These are phyloP conservation scores for Aspergillus oerlinghausenensis DNA, from an alignment of 2,329 filamentous ascomycete genomes.

Conservation along the genomic window DNA sequence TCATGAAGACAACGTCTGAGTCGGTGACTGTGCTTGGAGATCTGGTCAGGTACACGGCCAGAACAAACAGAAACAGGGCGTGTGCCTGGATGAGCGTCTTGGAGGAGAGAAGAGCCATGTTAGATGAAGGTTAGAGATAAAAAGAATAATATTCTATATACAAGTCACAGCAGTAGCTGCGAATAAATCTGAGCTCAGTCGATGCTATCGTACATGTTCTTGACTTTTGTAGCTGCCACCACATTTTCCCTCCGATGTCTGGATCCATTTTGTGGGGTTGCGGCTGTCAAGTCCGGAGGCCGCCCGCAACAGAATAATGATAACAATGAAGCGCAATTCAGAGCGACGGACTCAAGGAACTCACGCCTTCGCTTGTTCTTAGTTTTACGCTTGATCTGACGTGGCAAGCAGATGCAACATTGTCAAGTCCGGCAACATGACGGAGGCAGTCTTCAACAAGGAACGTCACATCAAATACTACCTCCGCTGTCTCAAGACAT, in stretches of 20 bases:
- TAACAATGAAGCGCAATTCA: not conserved
- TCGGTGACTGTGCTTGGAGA: constrained; percentile 68
- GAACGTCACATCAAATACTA: constrained; percentile 83
- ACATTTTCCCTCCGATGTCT: not conserved
- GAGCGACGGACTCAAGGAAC: not conserved
- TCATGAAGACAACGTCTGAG: constrained; percentile 72
- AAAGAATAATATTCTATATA: constrained; percentile 1
- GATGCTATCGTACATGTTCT: constrained; percentile 6
- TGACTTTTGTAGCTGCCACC: not conserved
- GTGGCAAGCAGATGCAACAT: not conserved
- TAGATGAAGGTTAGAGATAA: constrained; percentile 13
- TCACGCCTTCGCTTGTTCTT: not conserved
- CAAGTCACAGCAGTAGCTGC: not conserved
- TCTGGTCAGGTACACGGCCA: constrained; percentile 78
- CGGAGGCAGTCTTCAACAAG: constrained; percentile 37
- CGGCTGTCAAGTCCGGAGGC: constrained; percentile 15
- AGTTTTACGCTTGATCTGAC: not conserved
- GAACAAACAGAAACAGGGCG: constrained; percentile 76
- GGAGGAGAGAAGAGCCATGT: constrained; percentile 77
- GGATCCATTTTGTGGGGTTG: constrained; percentile 21
- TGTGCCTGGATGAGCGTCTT: constrained; percentile 76
- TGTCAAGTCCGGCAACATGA: constrained; percentile 18
- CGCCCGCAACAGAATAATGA: constrained; percentile 11
- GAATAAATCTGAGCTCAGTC: not conserved
- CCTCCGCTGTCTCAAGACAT: constrained; percentile 77